phyloP scores from a whole-genome alignment of 1,284 basidiomycete genomes.

The Puccinia novopanici region DNA sequence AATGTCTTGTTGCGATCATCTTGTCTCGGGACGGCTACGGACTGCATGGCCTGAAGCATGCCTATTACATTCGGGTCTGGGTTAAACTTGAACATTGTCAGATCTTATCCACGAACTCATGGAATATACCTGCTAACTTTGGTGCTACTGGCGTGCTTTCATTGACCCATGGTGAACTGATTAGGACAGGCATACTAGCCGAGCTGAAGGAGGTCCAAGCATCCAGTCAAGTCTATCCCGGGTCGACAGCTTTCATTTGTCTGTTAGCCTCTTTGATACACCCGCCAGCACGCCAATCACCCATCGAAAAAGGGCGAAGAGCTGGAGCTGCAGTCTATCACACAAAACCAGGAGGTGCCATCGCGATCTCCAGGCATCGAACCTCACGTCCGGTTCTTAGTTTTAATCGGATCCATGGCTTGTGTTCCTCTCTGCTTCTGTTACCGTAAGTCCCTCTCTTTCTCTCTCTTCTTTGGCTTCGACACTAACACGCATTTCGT shows the following conservation, averaged over 20 bases:
- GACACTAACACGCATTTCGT: too few relatives aligned
- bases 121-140: constrained; percentile 27
- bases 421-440: constrained; percentile 87
- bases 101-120: constrained; percentile 47
- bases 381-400: constrained; percentile 78
- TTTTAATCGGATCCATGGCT: constrained; percentile 89
- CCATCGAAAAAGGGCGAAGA: constrained; percentile 65
- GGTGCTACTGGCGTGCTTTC: constrained; percentile 22
- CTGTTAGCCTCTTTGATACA: constrained; percentile 77
- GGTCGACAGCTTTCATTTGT: constrained; percentile 81
- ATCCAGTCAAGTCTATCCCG: constrained; percentile 74
- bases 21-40: constrained; percentile 86
- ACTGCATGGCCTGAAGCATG: constrained; percentile 81
- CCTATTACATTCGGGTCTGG: constrained; percentile 67
- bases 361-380: constrained; percentile 76
- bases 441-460: constrained; percentile 51
- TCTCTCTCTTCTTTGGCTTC: not conserved
- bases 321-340: constrained; percentile 48
- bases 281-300: constrained; percentile 68
- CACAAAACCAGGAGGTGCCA: constrained; percentile 67
- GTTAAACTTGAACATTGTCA: constrained; percentile 49
- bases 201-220: constrained; percentile 86
- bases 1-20: constrained; percentile 96
- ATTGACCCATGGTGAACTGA: constrained; percentile 29
- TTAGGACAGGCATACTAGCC: constrained; percentile 44